Conservation (phyloP, 2,329 filamentous ascomycete genomes). For the Madurella fahalii region DNA sequence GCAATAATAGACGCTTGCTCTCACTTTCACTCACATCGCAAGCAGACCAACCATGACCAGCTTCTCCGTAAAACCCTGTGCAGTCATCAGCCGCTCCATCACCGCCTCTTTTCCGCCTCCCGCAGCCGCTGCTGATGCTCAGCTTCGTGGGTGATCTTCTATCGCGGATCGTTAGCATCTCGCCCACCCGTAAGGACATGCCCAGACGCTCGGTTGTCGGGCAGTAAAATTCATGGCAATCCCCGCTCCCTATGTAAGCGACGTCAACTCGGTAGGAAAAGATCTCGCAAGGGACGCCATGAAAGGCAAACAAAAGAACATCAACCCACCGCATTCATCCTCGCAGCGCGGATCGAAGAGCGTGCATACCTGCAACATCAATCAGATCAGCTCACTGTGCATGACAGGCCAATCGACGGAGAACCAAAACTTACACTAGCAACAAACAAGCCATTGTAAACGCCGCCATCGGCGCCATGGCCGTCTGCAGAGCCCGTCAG, state of each 20-base stretch:
- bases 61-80: too few relatives aligned
- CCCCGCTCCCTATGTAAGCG: too few relatives aligned
- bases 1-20: too few relatives aligned
- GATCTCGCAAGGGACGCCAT: too few relatives aligned
- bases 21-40: too few relatives aligned
- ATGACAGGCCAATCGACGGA: too few relatives aligned
- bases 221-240: too few relatives aligned
- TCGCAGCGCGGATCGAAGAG: conserved; percentile 22
- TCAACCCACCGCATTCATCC: conserved; percentile 20
- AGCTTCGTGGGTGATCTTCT: conserved; percentile 7
- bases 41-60: too few relatives aligned
- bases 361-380: conserved; percentile 19
- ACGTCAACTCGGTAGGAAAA: too few relatives aligned
- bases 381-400: not conserved
- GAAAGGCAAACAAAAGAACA: not conserved
- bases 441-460: conserved; percentile 26
- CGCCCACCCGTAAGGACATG: not conserved
- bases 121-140: conserved; percentile 3
- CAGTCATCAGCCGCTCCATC: too few relatives aligned
- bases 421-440: conserved; percentile 13
- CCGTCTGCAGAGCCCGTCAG: conserved; percentile 11
- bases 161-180: not conserved
- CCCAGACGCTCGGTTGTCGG: too few relatives aligned
- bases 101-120: not conserved
- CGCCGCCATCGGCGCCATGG: conserved; percentile 22